A percentile compares a stretch with the other conserved stretches of the same genome.
Conservation (phyloP, 2,329 filamentous ascomycete species). For the Colletotrichum noveboracense region DNA sequence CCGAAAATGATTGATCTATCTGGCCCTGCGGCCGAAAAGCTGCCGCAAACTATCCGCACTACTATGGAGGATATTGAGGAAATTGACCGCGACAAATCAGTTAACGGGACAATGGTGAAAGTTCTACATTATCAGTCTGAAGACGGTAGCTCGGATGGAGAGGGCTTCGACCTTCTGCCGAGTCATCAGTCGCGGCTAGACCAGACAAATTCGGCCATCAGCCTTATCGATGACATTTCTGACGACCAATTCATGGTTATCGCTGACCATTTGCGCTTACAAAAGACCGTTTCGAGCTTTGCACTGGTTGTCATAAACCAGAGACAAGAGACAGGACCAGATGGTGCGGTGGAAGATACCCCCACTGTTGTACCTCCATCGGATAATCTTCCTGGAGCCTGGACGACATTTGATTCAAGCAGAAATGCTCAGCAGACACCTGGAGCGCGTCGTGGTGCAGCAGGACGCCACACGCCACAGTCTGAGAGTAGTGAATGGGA, state of each 20-base stretch:
- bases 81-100: not conserved
- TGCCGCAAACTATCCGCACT: not conserved
- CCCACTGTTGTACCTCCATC: not conserved
- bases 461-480: too few species aligned
- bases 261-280: not conserved
- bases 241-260: not conserved
- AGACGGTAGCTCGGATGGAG: not conserved
- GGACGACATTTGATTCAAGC: too few species aligned
- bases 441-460: too few species aligned
- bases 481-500: too few species aligned
- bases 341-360: not conserved
- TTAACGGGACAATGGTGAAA: accelerated
- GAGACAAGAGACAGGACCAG: too few species aligned
- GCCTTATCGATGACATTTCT: not conserved
- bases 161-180: accelerated
- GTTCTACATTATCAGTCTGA: accelerated
- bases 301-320: not conserved
- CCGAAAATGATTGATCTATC: not conserved
- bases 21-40: accelerated
- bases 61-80: not conserved
- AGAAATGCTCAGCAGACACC: too few species aligned
- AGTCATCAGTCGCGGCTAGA: too few species aligned
- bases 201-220: not conserved
- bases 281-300: not conserved
- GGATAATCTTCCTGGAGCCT: too few species aligned